A percentile compares a stretch with the other conserved stretches of the same genome.
These are phyloP conservation scores for Rhodotorula kratochvilovae DNA, from an alignment of 768 basidiomycete species.

Conservation along the genomic window DNA sequence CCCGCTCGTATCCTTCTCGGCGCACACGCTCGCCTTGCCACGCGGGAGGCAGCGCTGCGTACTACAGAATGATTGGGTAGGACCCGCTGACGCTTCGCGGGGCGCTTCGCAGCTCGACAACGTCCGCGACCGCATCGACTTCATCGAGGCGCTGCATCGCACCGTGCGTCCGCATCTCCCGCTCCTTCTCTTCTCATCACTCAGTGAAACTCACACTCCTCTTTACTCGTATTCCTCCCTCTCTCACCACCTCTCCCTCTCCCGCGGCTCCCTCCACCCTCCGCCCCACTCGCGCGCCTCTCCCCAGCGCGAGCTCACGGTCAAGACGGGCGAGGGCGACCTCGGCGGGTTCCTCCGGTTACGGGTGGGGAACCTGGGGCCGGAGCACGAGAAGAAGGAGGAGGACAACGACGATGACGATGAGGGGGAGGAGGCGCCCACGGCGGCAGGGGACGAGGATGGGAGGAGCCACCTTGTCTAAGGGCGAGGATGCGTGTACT, in stretches of 20 bases:
- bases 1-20: not conserved
- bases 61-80: no score
- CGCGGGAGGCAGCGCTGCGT: no score
- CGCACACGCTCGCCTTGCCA: not conserved
- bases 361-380: conserved; percentile 18
- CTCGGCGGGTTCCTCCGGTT: conserved; percentile 38
- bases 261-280: not conserved
- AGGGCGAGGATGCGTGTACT: no score
- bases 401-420: conserved; percentile 23
- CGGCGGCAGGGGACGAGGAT: no score
- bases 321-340: conserved; percentile 45
- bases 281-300: not conserved
- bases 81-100: no score
- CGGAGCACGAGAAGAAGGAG: conserved; percentile 24
- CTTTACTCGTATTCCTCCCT: no score
- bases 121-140: conserved; percentile 72
- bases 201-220: no score
- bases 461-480: no score
- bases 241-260: no score
- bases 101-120: conserved; percentile 54
- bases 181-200: no score
- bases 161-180: conserved; percentile 47
- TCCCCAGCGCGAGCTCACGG: conserved; percentile 60
- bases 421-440: not conserved
- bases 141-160: conserved; percentile 78